Evolutionary conservation across 768 basidiomycete genomes (phyloP), one percentile per base, ranked within the genome.

Genomic region (Leccinum arenicola): DNA sequence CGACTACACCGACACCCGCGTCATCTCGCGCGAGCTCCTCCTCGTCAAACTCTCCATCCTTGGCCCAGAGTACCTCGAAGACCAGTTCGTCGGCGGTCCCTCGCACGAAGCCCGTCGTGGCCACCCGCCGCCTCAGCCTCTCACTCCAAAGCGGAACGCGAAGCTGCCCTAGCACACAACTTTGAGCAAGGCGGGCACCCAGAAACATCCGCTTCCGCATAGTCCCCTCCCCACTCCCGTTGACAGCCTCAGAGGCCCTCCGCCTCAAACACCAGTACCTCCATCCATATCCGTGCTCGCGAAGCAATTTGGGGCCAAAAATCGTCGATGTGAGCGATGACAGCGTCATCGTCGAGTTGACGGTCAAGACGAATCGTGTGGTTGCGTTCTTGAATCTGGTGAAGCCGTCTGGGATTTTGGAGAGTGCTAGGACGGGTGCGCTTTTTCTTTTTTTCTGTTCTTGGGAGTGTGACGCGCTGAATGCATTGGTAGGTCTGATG

Each of bases 21-120:
- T 88, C 29, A 96, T 99, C 72, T 83, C 89, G 64, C 91, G 97
- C 66, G 97, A 99, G 75, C 82, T 98, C 14, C 83, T 98, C 33
- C 88, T 99, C 64, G 92, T 89, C 70, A 99, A 99, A 72, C 87
- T 99, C 3, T 98, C 97, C 59, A 96, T 95, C 69, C 87, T 99
- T 36, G 97, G 97, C 2, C 93, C 95, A 10, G 96, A 99, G 72
- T 99, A 96, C 74, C 84, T 96, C 62, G 93, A 96, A 64, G 89
- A 94, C 57, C 95, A 98, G 67, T 85, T 97, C 55, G 77, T 80
- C 19, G 93, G 92, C 45, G 91, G 90, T 2, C 93, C 92, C 6
- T 88, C 90, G 0, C 91, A 91, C 71, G 89, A 90, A 56, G 85
- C 90, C 6, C 84, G 88, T 55, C 75, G 77, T 56, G 66, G 70